Evolutionary conservation across 2,329 filamentous ascomycete species (phyloP).

Genomic region (Trichoderma semiorbis): DNA sequence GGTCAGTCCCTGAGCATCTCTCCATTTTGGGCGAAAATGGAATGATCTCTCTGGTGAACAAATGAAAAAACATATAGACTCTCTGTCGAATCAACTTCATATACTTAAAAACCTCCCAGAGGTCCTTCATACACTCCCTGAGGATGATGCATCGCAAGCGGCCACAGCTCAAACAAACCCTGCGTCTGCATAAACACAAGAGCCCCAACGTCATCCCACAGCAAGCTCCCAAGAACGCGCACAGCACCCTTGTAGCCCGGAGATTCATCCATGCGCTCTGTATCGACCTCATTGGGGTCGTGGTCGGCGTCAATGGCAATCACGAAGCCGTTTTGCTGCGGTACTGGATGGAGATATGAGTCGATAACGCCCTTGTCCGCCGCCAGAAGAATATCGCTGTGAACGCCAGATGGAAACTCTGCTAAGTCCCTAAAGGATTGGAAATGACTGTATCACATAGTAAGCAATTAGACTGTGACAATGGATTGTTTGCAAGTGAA

Average conservation of each 20-base stretch:
- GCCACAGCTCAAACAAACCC: conserved; percentile 23
- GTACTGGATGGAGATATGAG: conserved; percentile 25
- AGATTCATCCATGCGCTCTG: neutral
- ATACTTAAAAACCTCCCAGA: neutral
- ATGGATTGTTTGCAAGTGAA: neutral
- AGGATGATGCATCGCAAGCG: conserved; percentile 23
- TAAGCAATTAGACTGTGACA: neutral
- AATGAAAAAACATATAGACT: neutral
- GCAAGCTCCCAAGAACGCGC: conserved; percentile 24
- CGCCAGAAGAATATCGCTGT: conserved; percentile 20
- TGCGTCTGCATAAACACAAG: conserved; percentile 20
- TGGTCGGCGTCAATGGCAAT: conserved; percentile 20
- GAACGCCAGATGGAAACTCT: neutral
- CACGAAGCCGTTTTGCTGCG: conserved; percentile 21
- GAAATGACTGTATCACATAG: neutral
- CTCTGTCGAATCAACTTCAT: neutral
- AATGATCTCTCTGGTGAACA: neutral
- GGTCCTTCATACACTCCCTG: conserved; percentile 22
- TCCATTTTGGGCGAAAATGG: neutral
- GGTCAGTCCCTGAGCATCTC: neutral
- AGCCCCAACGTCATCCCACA: conserved; percentile 27
- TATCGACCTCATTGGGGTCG: neutral
- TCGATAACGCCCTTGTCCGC: conserved; percentile 27
- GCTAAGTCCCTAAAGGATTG: neutral
- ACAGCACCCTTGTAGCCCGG: conserved; percentile 25